Percentiles rank a stretch among this genome's conserved stretches.
Evolutionary conservation across 1,284 basidiomycete species (phyloP).

Genomic region (Malassezia psittaci): DNA sequence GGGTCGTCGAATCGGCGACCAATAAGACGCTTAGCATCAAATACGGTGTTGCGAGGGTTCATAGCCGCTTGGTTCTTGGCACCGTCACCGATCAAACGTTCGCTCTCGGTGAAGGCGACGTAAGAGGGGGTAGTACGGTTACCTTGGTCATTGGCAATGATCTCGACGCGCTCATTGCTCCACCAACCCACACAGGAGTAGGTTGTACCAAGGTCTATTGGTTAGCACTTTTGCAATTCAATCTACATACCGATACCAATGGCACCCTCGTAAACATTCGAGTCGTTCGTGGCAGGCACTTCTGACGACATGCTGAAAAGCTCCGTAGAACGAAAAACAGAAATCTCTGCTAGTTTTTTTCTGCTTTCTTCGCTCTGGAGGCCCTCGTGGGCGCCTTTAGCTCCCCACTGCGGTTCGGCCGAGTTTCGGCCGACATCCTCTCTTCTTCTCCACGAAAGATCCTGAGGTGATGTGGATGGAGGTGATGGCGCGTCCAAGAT

Average conservation of each 20-base stretch:
- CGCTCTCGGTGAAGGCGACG: constrained; percentile 92
- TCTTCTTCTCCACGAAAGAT: background rate
- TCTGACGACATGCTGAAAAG: constrained; percentile 43
- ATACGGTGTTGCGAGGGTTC: constrained; percentile 69
- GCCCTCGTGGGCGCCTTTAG: constrained; percentile 1
- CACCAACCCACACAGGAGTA: constrained; percentile 62
- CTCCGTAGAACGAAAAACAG: constrained; percentile 21
- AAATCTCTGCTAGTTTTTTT: constrained; percentile 5
- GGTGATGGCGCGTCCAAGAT: background rate
- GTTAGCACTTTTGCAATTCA: background rate
- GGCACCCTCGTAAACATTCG: constrained; percentile 80
- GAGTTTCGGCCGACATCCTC: constrained; percentile 11
- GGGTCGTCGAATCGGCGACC: constrained; percentile 78
- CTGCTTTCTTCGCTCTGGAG: background rate
- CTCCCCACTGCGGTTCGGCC: constrained; percentile 11
- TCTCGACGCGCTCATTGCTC: constrained; percentile 45
- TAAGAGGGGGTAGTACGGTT: constrained; percentile 98
- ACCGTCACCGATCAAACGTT: constrained; percentile 92
- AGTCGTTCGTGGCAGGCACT: constrained; percentile 55
- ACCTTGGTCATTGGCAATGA: constrained; percentile 57
- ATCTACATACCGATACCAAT: constrained; percentile 66
- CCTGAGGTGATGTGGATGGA: background rate
- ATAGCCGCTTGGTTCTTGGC: constrained; percentile 66
- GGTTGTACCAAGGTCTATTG: constrained; percentile 58
- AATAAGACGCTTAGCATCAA: constrained; percentile 65